These are phyloP conservation scores for Syzygium grande DNA, from an alignment of 345 rosid genomes.

Conservation along the genomic window DNA sequence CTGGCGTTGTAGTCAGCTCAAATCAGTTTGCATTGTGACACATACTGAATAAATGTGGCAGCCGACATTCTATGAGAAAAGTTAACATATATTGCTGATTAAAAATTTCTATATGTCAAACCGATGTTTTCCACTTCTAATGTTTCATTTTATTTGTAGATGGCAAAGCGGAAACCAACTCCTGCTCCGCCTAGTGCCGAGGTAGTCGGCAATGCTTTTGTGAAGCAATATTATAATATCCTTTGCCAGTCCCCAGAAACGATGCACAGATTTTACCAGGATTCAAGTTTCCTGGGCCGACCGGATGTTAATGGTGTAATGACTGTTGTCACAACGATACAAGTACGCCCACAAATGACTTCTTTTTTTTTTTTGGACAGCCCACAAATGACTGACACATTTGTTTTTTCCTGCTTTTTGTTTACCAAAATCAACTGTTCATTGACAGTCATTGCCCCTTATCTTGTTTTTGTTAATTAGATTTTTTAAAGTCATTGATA, in stretches of 20 bases:
- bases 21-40: background rate
- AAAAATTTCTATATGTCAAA: background rate
- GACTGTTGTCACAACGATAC: conserved; percentile 50
- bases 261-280: conserved; percentile 63
- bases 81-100: background rate
- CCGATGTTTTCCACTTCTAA: background rate
- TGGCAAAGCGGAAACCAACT: conserved; percentile 50
- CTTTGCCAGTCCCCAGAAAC: conserved; percentile 50
- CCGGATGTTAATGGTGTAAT: conserved; percentile 42
- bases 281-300: conserved; percentile 51
- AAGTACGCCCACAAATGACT: conserved; percentile 26
- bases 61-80: background rate
- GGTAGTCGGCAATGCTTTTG: conserved; percentile 64
- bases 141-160: conserved; percentile 12
- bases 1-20: background rate
- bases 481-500: background rate
- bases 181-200: conserved; percentile 25
- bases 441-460: background rate
- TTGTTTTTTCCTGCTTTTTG: too few species aligned
- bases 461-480: background rate
- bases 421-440: background rate
- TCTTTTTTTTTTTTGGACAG: too few species aligned
- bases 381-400: too few species aligned
- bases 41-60: background rate
- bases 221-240: conserved; percentile 57